These are phyloP conservation scores for Trichoderma semiorbis DNA, from an alignment of 2,329 filamentous ascomycete genomes.

Conservation along the genomic window DNA sequence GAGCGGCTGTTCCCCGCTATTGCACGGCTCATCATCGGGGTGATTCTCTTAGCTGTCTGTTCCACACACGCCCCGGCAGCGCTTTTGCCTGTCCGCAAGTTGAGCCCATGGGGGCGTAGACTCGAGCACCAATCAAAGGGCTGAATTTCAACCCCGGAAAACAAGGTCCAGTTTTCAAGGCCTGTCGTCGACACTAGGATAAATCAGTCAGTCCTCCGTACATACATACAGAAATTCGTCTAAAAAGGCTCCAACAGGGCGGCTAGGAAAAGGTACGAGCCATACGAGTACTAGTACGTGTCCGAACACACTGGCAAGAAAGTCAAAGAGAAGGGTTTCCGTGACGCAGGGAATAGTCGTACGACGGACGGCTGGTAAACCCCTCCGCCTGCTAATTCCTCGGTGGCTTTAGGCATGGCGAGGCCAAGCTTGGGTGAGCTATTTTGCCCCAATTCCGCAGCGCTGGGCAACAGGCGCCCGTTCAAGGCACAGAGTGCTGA, in stretches of 20 bases:
- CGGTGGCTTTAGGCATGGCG: not conserved
- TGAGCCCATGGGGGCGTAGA: not conserved
- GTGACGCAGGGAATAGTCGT: not conserved
- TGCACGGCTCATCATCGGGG: constrained; percentile 15
- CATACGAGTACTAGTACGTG: not conserved
- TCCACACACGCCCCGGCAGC: constrained; percentile 11
- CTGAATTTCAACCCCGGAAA: constrained; percentile 10
- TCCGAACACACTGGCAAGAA: not conserved
- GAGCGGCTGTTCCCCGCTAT: not conserved
- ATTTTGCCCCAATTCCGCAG: not conserved
- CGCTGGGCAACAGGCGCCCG: not conserved
- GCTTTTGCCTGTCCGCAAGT: not conserved
- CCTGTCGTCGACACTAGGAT: constrained; percentile 5
- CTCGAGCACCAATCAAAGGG: not conserved
- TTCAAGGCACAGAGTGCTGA: not conserved
- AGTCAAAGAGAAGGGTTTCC: not conserved
- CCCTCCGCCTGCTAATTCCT: not conserved
- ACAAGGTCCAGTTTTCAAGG: constrained; percentile 15
- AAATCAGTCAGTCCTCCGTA: constrained; percentile 9
- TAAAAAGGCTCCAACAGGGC: not conserved
- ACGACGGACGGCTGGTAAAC: not conserved
- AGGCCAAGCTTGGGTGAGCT: not conserved
- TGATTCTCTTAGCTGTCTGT: constrained; percentile 8
- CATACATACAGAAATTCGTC: not conserved
- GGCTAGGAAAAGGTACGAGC: constrained; percentile 2